Evolutionary conservation across 2,329 filamentous ascomycete genomes (phyloP).

Genomic region (Hymenoscyphus infarciens): DNA sequence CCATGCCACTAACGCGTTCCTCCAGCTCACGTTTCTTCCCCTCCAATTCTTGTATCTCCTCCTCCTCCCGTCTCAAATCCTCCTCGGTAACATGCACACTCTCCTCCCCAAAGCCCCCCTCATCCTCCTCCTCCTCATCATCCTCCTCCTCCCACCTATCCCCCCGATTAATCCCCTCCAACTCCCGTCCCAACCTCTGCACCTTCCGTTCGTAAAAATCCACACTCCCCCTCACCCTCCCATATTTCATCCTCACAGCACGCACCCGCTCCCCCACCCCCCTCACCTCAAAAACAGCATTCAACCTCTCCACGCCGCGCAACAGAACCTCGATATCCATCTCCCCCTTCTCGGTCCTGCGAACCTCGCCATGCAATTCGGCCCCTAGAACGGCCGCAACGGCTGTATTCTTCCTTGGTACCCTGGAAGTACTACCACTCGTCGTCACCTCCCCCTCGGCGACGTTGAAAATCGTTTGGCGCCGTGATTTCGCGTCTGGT

Average conservation of each 20-base stretch:
- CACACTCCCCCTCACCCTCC: conserved; percentile 68
- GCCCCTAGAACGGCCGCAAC: conserved; percentile 86
- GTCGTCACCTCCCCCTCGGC: conserved; percentile 57
- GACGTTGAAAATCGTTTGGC: conserved; percentile 65
- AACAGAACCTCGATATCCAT: conserved; percentile 85
- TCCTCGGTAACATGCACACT: conserved; percentile 58
- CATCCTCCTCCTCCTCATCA: conserved; percentile 35
- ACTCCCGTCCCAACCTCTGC: conserved; percentile 67
- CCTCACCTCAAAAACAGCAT: conserved; percentile 78
- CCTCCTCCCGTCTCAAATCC: conserved; percentile 65
- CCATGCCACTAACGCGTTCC: conserved; percentile 63
- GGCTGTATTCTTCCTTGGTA: conserved; percentile 70
- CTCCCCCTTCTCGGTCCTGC: conserved; percentile 60
- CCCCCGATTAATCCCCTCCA: conserved; percentile 70
- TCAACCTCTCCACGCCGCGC: conserved; percentile 83
- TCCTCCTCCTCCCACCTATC: conserved; percentile 46
- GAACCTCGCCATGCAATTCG: conserved; percentile 79
- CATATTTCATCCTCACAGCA: conserved; percentile 66
- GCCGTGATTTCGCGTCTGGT: conserved; percentile 43
- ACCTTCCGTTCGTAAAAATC: conserved; percentile 79
- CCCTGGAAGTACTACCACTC: conserved; percentile 44
- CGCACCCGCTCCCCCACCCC: conserved; percentile 76
- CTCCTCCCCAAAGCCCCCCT: conserved; percentile 14
- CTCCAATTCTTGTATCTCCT: conserved; percentile 61
- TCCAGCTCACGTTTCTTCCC: conserved; percentile 59